Evolutionary conservation across 331 rosid species (phyloP).

Genomic region (Quercus phellos): DNA sequence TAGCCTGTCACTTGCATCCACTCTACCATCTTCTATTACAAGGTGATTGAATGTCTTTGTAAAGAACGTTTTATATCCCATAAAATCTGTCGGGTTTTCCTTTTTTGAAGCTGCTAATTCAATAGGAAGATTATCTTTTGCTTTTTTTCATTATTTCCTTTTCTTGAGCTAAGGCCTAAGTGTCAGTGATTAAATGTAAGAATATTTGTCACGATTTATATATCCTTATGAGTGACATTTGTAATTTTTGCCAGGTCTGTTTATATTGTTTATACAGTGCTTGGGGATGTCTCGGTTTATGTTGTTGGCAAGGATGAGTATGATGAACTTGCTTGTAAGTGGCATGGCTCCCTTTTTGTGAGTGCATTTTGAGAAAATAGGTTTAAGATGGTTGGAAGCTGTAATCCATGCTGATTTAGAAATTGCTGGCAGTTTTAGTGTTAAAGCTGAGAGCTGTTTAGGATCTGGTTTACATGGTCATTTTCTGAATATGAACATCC

Average conservation of each 20-base stretch:
- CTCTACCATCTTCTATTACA: background rate
- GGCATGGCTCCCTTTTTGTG: background rate
- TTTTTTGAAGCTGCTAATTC: background rate
- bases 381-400: background rate
- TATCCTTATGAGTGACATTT: background rate
- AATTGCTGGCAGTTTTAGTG: background rate
- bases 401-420: background rate
- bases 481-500: background rate
- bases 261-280: slow-evolving; percentile 78
- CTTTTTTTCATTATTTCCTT: background rate
- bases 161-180: too few species aligned
- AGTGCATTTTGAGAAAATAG: background rate
- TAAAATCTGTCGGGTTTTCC: background rate
- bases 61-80: background rate
- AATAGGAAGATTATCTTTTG: background rate
- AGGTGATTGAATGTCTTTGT: background rate
- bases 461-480: background rate
- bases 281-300: slow-evolving; percentile 86
- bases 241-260: slow-evolving; percentile 69
- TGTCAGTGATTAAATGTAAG: background rate
- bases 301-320: slow-evolving; percentile 73
- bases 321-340: slow-evolving; percentile 80
- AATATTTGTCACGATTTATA: background rate
- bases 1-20: background rate
- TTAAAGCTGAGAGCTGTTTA: background rate